Conservation (phyloP, 345 rosid genomes). For the Litchi chinensis region DNA sequence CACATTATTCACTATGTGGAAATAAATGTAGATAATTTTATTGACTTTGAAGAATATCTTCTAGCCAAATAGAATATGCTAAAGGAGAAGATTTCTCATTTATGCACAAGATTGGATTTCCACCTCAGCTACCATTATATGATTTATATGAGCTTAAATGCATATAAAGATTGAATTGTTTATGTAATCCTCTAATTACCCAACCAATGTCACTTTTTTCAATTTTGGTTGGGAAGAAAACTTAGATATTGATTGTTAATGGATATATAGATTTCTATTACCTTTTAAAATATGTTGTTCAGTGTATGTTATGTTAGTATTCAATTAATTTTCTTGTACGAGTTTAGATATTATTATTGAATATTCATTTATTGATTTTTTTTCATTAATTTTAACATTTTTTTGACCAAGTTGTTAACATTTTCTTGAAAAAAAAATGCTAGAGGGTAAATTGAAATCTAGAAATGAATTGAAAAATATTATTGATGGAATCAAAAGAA, state of each 20-base stretch:
- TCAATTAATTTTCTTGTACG: no score
- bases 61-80: neutral
- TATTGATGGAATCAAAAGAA: neutral
- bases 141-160: neutral
- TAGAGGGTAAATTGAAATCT: neutral
- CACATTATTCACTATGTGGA: no score
- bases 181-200: neutral
- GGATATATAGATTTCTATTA: neutral
- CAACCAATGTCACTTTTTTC: neutral
- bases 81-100: neutral
- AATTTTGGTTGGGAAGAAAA: neutral
- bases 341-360: neutral
- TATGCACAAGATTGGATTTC: constrained; percentile 2
- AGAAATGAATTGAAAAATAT: neutral
- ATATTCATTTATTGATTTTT: neutral
- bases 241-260: neutral
- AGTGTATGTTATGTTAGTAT: no score
- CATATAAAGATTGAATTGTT: neutral
- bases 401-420: no score
- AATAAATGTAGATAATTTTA: neutral
- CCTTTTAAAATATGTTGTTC: neutral
- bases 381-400: no score
- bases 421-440: no score
- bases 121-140: constrained; percentile 8
- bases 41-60: neutral